Base-by-base conservation (phyloP, 306 rosid genomes). In the Glycine tomentella region DNA sequence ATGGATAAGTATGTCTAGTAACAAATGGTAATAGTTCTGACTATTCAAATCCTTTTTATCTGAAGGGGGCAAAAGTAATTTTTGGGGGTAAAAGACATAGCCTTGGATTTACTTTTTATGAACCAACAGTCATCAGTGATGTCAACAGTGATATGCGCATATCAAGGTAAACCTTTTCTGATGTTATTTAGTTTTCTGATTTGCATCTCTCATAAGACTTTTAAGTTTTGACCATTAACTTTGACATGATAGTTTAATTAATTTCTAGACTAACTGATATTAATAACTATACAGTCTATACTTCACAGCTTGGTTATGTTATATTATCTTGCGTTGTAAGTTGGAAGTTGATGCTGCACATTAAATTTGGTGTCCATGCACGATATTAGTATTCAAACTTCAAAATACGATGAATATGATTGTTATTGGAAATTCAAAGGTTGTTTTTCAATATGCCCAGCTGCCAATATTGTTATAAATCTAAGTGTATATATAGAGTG, bases 81-180 rank as follows among this genome's bases (percentile, higher is more conserved):
- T 86, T 84, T 57, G 98, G 99, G 71, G 98, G 96, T 75, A 91
- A 93, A 89, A 90, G 99, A 76, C 99, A 95, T 76, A 86, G 90
- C 82, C 96, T 95, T 70, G 99, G 99, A 67, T 85, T 82, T 76
- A 88, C 93, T 44, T 95, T 93, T 83, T 95, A 90, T 86, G 98
- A 95, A 87, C 99, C 98, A 51, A 95, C 99, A 0, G 86, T 95
- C 69, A 16, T 95, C 79, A 45, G 87, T 61, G 96, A 88, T 75
- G 97, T 93, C 80, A 81, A 86, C 56, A 91, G 42, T 61, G 98
- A 92, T 34, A 95, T 95, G 99, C 90, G 25, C 48, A 69, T 95
- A 78, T 84, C 97, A 76, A 95, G 98, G 99, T 93, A 83, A 72
- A 61, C 64, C 80, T 61, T 82, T 40, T 31, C 38, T 13, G 15